These are phyloP conservation scores for Barnettozyma siamensis DNA, from an alignment of 805 yeast species.

Conservation along the genomic window DNA sequence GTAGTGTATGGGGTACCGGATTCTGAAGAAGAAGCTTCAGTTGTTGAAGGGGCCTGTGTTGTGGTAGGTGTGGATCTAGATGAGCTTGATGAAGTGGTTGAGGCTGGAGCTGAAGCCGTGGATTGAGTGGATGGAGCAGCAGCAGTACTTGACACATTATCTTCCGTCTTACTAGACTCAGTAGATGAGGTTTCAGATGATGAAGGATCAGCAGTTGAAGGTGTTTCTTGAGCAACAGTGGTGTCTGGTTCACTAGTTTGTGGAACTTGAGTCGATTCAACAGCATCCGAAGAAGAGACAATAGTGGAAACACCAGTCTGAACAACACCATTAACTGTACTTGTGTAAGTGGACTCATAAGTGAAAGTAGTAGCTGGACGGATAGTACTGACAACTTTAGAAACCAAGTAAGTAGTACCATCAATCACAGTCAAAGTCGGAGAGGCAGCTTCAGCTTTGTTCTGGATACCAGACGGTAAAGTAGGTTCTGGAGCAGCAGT, in stretches of 20 bases:
- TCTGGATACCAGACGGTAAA: constrained; percentile 5
- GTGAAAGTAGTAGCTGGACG: constrained; percentile 18
- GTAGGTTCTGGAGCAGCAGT: constrained; percentile 3
- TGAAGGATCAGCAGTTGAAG: neutral
- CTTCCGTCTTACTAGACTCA: too few species aligned
- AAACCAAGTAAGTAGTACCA: constrained; percentile 24
- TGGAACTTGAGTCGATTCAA: neutral
- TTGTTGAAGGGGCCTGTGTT: constrained; percentile 6
- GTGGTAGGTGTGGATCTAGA: constrained; percentile 8
- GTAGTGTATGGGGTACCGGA: constrained; percentile 20
- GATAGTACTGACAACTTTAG: constrained; percentile 21
- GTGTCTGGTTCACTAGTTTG: constrained; percentile 2
- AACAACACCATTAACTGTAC: constrained; percentile 18
- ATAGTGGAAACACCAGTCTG: constrained; percentile 16
- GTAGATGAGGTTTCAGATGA: neutral
- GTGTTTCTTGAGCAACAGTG: constrained; percentile 3
- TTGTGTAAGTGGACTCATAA: constrained; percentile 14
- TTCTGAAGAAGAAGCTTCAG: constrained; percentile 8
- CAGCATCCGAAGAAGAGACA: constrained; percentile 4
- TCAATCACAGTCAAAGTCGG: constrained; percentile 16
- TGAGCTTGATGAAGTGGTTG: constrained; percentile 4
- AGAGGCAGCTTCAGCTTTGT: constrained; percentile 3
- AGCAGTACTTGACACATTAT: neutral
- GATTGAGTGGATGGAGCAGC: constrained; percentile 1
- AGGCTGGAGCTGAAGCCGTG: constrained; percentile 1